These are phyloP conservation scores for Debaryomyces coudertii DNA, from an alignment of 1,139 yeast species.

Conservation along the genomic window DNA sequence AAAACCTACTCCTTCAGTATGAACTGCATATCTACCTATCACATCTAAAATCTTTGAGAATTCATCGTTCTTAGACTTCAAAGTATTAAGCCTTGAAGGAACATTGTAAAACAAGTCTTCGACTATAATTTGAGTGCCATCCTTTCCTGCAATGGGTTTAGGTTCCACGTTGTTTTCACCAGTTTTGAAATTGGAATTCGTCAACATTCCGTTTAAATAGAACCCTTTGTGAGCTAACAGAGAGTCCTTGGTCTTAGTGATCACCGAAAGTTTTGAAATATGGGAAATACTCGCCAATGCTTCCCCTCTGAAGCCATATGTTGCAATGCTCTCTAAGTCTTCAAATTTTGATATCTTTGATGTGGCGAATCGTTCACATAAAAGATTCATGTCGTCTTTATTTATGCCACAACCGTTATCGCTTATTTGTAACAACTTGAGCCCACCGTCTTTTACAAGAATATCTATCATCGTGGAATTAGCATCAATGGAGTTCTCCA, in stretches of 20 bases:
- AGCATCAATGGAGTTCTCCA: slow-evolving; percentile 61
- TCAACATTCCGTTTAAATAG: slow-evolving; percentile 66
- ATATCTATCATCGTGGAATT: slow-evolving; percentile 51
- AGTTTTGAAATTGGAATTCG: slow-evolving; percentile 38
- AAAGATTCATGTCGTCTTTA: slow-evolving; percentile 46
- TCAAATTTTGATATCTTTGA: slow-evolving; percentile 54
- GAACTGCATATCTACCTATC: slow-evolving; percentile 81
- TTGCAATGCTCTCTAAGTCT: slow-evolving; percentile 50
- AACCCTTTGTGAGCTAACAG: slow-evolving; percentile 70
- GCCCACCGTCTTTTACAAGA: slow-evolving; percentile 56
- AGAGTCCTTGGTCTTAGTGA: slow-evolving; percentile 65
- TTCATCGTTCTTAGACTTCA: slow-evolving; percentile 73
- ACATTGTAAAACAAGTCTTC: slow-evolving; percentile 91
- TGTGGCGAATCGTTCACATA: slow-evolving; percentile 62
- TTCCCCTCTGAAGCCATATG: slow-evolving; percentile 67
- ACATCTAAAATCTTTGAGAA: slow-evolving; percentile 78
- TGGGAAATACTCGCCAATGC: slow-evolving; percentile 65
- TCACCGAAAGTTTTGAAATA: slow-evolving; percentile 69
- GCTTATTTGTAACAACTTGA: slow-evolving; percentile 53
- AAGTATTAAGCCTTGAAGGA: slow-evolving; percentile 73
- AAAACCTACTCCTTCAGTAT: slow-evolving; percentile 69
- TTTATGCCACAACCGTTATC: slow-evolving; percentile 58
- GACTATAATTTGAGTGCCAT: slow-evolving; percentile 83
- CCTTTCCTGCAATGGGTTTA: slow-evolving; percentile 80
- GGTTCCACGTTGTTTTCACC: slow-evolving; percentile 43